Conservation (phyloP, 1,284 basidiomycete genomes). For the Cryptococcus sp. region DNA sequence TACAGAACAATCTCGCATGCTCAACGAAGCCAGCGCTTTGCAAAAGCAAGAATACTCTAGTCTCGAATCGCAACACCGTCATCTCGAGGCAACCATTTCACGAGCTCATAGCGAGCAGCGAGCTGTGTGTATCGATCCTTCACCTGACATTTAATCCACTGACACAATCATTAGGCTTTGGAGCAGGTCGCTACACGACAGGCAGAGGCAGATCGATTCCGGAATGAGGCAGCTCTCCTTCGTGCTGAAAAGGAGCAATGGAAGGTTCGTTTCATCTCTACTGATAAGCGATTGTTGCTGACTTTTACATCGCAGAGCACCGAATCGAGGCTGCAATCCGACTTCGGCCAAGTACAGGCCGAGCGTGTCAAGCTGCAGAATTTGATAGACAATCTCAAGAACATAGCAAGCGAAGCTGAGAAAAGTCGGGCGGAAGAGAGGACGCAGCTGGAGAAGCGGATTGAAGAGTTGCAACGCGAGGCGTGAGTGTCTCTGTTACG, state of each 20-base stretch:
- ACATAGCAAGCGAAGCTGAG: slow-evolving; percentile 85
- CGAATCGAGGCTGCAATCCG: slow-evolving; percentile 75
- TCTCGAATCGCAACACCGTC: slow-evolving; percentile 41
- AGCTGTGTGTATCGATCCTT: slow-evolving; percentile 22
- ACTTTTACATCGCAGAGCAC: slow-evolving; percentile 58
- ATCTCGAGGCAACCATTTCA: slow-evolving; percentile 38
- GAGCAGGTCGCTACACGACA: slow-evolving; percentile 53
- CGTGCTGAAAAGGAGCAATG: slow-evolving; percentile 89
- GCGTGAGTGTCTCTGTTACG: slow-evolving; percentile 60
- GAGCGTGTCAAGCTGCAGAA: slow-evolving; percentile 83
- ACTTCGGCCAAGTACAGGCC: slow-evolving; percentile 74
- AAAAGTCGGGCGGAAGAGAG: slow-evolving; percentile 77
- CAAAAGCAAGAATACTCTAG: slow-evolving; percentile 46
- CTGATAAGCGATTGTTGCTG: neutral
- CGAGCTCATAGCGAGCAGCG: slow-evolving; percentile 43
- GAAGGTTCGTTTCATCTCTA: slow-evolving; percentile 63
- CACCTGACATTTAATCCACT: neutral
- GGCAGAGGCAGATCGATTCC: slow-evolving; percentile 70
- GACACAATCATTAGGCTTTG: slow-evolving; percentile 27
- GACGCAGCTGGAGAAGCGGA: slow-evolving; percentile 73
- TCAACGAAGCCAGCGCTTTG: slow-evolving; percentile 45
- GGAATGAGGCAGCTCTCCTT: slow-evolving; percentile 80
- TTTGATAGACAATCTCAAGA: slow-evolving; percentile 82
- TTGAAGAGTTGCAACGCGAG: slow-evolving; percentile 75
- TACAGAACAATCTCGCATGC: slow-evolving; percentile 51